Percentiles rank a stretch among this genome's conserved stretches.
phyloP scores from a whole-genome alignment of 2,329 filamentous ascomycete species.

The Pseudocercospora musae region DNA sequence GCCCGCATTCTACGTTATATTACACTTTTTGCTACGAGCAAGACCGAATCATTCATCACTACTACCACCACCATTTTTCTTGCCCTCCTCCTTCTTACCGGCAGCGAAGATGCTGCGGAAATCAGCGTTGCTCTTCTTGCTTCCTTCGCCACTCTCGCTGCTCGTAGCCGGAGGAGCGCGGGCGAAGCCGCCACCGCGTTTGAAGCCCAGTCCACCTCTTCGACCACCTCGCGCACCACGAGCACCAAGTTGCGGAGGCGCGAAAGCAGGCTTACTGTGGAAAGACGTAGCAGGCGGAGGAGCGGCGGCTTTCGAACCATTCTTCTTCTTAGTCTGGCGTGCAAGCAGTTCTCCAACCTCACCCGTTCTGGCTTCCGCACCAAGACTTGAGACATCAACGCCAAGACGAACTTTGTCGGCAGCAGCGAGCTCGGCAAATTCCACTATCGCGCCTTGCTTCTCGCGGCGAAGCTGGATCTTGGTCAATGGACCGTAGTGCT shows the following conservation, averaged over 20 bases:
- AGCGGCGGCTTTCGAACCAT: slow-evolving; percentile 33
- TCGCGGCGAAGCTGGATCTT: slow-evolving; percentile 78
- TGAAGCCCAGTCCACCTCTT: slow-evolving; percentile 49
- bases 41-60: background rate
- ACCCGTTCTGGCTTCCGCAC: slow-evolving; percentile 44
- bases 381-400: slow-evolving; percentile 41
- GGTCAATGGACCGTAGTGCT: slow-evolving; percentile 66
- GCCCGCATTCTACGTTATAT: background rate
- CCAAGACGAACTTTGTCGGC: slow-evolving; percentile 67
- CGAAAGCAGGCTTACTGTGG: slow-evolving; percentile 23
- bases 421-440: slow-evolving; percentile 67
- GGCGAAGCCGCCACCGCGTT: slow-evolving; percentile 39
- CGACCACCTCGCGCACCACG: slow-evolving; percentile 45
- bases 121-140: slow-evolving; percentile 56
- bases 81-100: slow-evolving; percentile 31
- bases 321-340: slow-evolving; percentile 37
- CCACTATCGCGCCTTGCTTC: slow-evolving; percentile 80
- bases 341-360: slow-evolving; percentile 52
- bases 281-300: slow-evolving; percentile 22
- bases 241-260: slow-evolving; percentile 38
- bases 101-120: slow-evolving; percentile 55
- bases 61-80: slow-evolving; percentile 23
- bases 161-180: slow-evolving; percentile 22
- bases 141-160: slow-evolving; percentile 22
- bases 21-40: background rate